phyloP scores from a whole-genome alignment of 1,139 yeast species.

The Blastobotrys aristatus region DNA sequence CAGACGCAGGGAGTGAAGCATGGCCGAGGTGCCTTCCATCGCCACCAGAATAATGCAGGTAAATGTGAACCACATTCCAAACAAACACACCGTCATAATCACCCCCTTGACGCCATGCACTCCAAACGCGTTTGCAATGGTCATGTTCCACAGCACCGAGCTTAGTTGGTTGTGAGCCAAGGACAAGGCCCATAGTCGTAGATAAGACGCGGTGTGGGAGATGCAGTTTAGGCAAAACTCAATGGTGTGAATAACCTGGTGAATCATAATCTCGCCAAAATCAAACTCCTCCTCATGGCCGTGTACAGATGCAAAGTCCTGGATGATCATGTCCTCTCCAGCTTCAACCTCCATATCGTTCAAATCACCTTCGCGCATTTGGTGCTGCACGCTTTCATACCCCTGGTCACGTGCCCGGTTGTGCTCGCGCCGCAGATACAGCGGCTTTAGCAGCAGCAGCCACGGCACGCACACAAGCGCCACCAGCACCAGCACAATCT shows the following conservation, averaged over 20 bases:
- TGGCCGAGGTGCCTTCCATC: slow-evolving; percentile 99
- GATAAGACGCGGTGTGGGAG: slow-evolving; percentile 95
- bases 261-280: slow-evolving; percentile 91
- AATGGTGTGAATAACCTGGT: slow-evolving; percentile 96
- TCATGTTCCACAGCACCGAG: slow-evolving; percentile 94
- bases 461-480: slow-evolving; percentile 94
- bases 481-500: slow-evolving; percentile 61
- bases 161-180: slow-evolving; percentile 97
- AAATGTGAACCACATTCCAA: slow-evolving; percentile 91
- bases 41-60: slow-evolving; percentile 87
- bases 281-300: slow-evolving; percentile 33
- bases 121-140: slow-evolving; percentile 78
- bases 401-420: slow-evolving; percentile 21
- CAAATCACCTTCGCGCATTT: slow-evolving; percentile 14
- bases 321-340: slow-evolving; percentile 25
- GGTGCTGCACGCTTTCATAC: slow-evolving; percentile 14
- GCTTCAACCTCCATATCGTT: slow-evolving; percentile 23
- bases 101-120: slow-evolving; percentile 66
- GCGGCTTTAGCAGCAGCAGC: slow-evolving; percentile 81
- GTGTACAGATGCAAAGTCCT: slow-evolving; percentile 19
- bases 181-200: slow-evolving; percentile 95
- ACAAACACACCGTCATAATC: slow-evolving; percentile 65
- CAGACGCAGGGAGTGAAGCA: slow-evolving; percentile 92
- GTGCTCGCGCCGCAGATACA: slow-evolving; percentile 52
- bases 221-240: slow-evolving; percentile 97